Percentiles rank a stretch among this genome's conserved stretches.
phyloP scores from a whole-genome alignment of 108 stramenopile genomes.

The Asterionellopsis glacialis region DNA sequence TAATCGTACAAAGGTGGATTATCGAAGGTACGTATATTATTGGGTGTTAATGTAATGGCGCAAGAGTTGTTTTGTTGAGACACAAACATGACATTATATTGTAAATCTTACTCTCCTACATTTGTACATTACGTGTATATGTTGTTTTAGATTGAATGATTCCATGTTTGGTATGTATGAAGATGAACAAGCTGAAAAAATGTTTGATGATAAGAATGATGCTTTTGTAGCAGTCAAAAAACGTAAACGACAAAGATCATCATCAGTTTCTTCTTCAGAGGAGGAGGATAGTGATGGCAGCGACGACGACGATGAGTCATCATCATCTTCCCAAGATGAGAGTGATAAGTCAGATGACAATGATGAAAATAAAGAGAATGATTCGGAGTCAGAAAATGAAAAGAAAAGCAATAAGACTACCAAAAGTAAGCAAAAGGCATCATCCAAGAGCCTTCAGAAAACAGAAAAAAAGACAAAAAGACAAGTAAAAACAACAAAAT shows the following conservation, averaged over 20 bases:
- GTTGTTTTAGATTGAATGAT: slow-evolving; percentile 17
- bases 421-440: too few species aligned
- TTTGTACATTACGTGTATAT: neutral
- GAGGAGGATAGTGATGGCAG: neutral
- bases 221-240: neutral
- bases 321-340: too few species aligned
- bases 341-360: too few species aligned
- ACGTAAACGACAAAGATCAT: neutral
- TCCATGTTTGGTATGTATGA: neutral
- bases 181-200: neutral
- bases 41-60: neutral
- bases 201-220: neutral
- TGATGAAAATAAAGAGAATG: too few species aligned
- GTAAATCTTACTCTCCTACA: slow-evolving; percentile 3
- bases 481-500: too few species aligned
- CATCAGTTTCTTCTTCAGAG: neutral
- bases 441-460: too few species aligned
- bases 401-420: too few species aligned
- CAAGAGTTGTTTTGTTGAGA: neutral
- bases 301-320: too few species aligned
- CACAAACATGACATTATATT: slow-evolving; percentile 1
- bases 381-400: too few species aligned
- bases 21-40: slow-evolving; percentile 22
- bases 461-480: too few species aligned
- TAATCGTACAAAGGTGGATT: slow-evolving; percentile 65